phyloP scores from a whole-genome alignment of 192 early-diverging fungal species.

The Umbelopsis vinacea region DNA sequence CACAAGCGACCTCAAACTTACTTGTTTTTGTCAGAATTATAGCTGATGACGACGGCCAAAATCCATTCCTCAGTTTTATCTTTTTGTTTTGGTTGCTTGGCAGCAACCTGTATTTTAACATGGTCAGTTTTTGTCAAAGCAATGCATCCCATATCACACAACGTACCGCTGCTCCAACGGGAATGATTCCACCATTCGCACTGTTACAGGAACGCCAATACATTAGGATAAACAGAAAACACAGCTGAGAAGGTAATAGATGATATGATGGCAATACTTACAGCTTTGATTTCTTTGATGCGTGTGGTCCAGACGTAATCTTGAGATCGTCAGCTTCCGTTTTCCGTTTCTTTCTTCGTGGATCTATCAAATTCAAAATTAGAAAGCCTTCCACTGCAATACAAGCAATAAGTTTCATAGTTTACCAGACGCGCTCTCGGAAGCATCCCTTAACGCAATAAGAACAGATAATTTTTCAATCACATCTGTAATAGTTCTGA shows the following conservation, averaged over 20 bases:
- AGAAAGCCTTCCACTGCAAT: not conserved
- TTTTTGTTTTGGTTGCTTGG: constrained; percentile 54
- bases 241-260: too few relatives aligned
- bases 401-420: not conserved
- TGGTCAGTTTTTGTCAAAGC: not conserved
- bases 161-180: constrained; percentile 22
- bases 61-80: constrained; percentile 62
- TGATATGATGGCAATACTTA: constrained; percentile 4
- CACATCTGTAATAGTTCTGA: constrained; percentile 33
- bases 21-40: constrained; percentile 54
- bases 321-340: constrained; percentile 34
- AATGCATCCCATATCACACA: not conserved
- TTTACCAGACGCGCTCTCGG: constrained; percentile 24
- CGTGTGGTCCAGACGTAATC: constrained; percentile 9
- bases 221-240: too few relatives aligned
- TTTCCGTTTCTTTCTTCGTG: constrained; percentile 42
- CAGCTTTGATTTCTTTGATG: constrained; percentile 38
- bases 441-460: constrained; percentile 30
- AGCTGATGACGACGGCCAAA: constrained; percentile 49
- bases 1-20: constrained; percentile 24
- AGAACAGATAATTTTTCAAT: constrained; percentile 40
- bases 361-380: constrained; percentile 13
- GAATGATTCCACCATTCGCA: constrained; percentile 13
- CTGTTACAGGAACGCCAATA: not conserved
- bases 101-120: constrained; percentile 45